Conservation (phyloP, 345 rosid genomes). For the Microcos paniculata region DNA sequence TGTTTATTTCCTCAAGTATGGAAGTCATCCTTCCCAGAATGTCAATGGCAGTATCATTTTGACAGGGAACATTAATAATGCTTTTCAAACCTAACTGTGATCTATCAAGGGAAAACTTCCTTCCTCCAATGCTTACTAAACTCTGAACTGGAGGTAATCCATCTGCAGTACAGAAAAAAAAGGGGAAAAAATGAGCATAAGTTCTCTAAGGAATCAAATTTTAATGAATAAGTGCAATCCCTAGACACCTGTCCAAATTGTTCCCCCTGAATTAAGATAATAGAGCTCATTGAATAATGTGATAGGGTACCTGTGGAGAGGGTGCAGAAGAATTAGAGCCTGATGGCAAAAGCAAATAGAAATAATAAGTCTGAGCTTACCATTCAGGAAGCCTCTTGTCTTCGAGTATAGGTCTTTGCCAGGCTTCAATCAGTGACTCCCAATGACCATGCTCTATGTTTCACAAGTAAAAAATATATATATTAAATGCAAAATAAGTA, state of each 20-base stretch:
- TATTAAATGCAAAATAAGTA: neutral
- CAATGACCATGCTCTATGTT: conserved; percentile 66
- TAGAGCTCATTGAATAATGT: conserved; percentile 94
- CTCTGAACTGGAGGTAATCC: conserved; percentile 75
- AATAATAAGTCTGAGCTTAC: conserved; percentile 36
- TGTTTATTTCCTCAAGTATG: conserved; percentile 57
- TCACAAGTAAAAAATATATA: conserved; percentile 11
- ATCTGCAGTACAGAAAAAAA: conserved; percentile 43
- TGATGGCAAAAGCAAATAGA: conserved; percentile 4
- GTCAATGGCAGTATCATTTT: conserved; percentile 50
- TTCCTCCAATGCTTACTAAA: conserved; percentile 56
- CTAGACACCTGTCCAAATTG: conserved; percentile 81
- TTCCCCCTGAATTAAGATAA: conserved; percentile 88
- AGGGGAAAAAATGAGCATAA: neutral
- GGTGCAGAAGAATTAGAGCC: conserved; percentile 10
- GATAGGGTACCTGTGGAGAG: conserved; percentile 65
- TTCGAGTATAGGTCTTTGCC: conserved; percentile 92
- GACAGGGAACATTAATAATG: conserved; percentile 24
- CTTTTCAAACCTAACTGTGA: conserved; percentile 40
- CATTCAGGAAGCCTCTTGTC: conserved; percentile 89
- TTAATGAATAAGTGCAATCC: neutral
- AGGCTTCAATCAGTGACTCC: conserved; percentile 83
- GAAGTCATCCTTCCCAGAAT: conserved; percentile 79
- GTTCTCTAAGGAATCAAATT: neutral
- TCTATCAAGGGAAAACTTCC: conserved; percentile 75